Evolutionary conservation across 441 rosid genomes (phyloP), one percentile per base, ranked within the genome.

Genomic region (Populus hybrid): DNA sequence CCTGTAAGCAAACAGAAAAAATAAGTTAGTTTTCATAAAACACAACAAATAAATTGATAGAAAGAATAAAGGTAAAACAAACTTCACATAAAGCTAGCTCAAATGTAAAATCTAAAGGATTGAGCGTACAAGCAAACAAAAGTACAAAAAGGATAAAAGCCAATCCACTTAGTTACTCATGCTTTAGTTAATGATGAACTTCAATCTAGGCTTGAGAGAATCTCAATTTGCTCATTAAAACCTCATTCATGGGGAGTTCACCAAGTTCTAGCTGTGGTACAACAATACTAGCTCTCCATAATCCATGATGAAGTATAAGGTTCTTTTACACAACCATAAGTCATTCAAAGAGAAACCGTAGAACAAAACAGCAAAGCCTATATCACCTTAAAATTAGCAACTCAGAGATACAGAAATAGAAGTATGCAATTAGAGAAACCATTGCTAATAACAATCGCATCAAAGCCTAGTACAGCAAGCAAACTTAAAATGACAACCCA

Each of bases 1-100:
- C 90, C 99, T 95, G 63, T 9, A 5, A 65, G 24, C 10, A 42
- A 59, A 74, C 57, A 77, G 26, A 69, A 1, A 77, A 46, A 2
- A 23, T 69, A 6, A 78, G 50, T 21, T 68, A 78, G 77, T 35
- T 70, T 66, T 74, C 61, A 81, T 35, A 24, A 3, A 75, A n/a
- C 68, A 40, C 1, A 7, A 5, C 32, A 0, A 21, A 70, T 42
- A 1, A 78, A 5, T 28, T 57, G 40, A 69, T 8, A 4, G 26
- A 46, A 50, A 53, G 67, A 66, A 36, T 74, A 71, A 46, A 9
- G 18, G 36, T n/a, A 23, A 24, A 75, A 69, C 26, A n/a, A 50
- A 40, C 42, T 67, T 26, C 40, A 69, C 20, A 16, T 5, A 11
- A 63, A 53, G 30, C 26, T 26, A 9, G 28, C 30, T 21, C 5